Evolutionary conservation across 352 stramenopile genomes (phyloP).

Genomic region (Phytophthora rubi): DNA sequence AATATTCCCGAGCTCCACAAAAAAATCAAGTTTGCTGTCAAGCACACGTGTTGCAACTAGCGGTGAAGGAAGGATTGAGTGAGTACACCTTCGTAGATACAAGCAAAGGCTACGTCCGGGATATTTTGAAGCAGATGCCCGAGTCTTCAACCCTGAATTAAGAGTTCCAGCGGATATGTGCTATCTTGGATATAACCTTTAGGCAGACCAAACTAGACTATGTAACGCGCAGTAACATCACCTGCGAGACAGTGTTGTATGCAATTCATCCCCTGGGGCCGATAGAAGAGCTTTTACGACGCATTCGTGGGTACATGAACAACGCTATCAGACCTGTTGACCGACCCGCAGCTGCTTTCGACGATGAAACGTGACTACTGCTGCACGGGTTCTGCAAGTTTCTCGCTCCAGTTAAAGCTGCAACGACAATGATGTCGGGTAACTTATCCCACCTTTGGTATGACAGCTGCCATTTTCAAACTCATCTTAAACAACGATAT

Average conservation of each 20-base stretch:
- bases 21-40: conserved; percentile 15
- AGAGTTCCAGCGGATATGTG: conserved; percentile 4
- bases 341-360: background rate
- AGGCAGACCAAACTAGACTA: conserved; percentile 3
- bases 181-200: background rate
- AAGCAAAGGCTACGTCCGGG: conserved; percentile 1
- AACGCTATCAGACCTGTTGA: conserved; percentile 5
- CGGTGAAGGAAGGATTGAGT: conserved; percentile 15
- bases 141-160: conserved; percentile 3
- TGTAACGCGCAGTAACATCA: conserved; percentile 18
- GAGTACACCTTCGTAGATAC: conserved; percentile 7
- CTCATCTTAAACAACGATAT: conserved; percentile 3
- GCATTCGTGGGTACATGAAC: conserved; percentile 18
- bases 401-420: conserved; percentile 23
- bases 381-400: conserved; percentile 12
- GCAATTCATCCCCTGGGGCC: conserved; percentile 1
- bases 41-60: conserved; percentile 21
- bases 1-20: background rate
- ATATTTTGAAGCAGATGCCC: conserved; percentile 14
- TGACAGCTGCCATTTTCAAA: conserved; percentile 3
- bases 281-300: conserved; percentile 10
- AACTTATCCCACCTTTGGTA: conserved; percentile 26
- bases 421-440: conserved; percentile 18
- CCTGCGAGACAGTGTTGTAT: conserved; percentile 5
- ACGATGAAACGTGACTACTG: background rate